phyloP scores from a whole-genome alignment of 2,329 filamentous ascomycete species.

The Neurospora sp. region DNA sequence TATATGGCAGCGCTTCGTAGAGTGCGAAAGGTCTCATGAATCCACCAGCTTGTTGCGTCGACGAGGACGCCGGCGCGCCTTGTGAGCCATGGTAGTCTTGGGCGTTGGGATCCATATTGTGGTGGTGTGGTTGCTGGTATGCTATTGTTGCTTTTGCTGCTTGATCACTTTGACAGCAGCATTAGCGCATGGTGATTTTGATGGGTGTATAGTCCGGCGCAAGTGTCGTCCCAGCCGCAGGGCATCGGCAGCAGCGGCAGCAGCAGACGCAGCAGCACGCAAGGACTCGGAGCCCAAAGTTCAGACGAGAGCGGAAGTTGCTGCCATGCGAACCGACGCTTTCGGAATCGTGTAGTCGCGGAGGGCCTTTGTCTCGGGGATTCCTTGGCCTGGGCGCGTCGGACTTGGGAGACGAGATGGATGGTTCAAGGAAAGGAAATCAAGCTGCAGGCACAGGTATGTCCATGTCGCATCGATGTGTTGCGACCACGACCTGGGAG shows the following conservation, averaged over 20 bases:
- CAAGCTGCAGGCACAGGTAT: neutral
- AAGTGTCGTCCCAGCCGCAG: neutral
- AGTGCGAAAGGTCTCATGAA: conserved; percentile 47
- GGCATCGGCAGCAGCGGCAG: neutral
- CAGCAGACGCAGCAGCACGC: neutral
- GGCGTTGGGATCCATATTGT: conserved; percentile 24
- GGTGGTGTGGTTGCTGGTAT: conserved; percentile 17
- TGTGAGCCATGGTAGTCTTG: neutral
- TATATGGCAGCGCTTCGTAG: conserved; percentile 70
- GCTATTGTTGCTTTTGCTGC: conserved; percentile 21
- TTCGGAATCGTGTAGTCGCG: neutral
- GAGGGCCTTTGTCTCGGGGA: neutral
- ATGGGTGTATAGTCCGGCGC: neutral
- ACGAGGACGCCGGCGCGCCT: conserved; percentile 5
- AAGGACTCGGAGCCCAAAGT: neutral
- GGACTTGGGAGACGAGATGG: neutral
- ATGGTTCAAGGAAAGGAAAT: neutral
- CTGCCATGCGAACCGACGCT: neutral
- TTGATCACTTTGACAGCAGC: neutral
- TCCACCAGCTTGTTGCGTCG: neutral
- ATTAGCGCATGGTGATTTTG: neutral
- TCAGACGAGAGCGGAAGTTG: neutral
- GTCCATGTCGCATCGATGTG: neutral
- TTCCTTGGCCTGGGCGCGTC: neutral
- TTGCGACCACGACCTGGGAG: neutral